Base-by-base conservation (phyloP, 441 rosid genomes). In the Corymbia calophylla region DNA sequence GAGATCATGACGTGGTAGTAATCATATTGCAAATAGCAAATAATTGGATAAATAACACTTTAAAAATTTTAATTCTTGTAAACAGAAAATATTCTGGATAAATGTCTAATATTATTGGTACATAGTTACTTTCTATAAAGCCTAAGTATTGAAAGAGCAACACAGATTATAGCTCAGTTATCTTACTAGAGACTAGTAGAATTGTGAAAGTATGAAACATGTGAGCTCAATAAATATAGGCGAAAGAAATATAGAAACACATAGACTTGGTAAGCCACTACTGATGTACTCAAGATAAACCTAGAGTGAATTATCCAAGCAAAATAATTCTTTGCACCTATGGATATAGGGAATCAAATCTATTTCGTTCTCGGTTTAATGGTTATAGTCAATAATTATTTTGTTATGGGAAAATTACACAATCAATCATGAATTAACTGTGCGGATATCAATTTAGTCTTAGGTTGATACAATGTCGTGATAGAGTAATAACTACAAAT, bases 361-460 rank as follows among this genome's bases (percentile, higher is more conserved):
- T 62, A 62, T 62, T 29, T 62, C 16, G n/a, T 29, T 17, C 32
- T 62, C 9, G 32, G 17, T 62, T 31, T 29, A 60, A 27, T 60
- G 32, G 32, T 60, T 60, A 29, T 60, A 27, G 68, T 60, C 31
- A 29, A 60, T 12, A 27, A 12, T 60, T n/a, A 60, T 60, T 60
- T 60, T 60, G 68, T 60, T 60, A 60, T 6, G 32, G 17, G 18
- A 62, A 62, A 62, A 62, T 29, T 3, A 62, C 5, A 17, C 68
- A 62, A 62, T 62, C 68, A 62, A 29, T 14, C 18, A 62, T 29
- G 9, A 62, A 14, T 62, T 32, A 29, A 62, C 13, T 29, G 8
- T 62, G 4, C 14, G 4, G 32, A 29, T 62, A 3, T 62, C 32
- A 29, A 29, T 62, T 62, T 0, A 14, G 0, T 62, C 68, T 6